Conservation (phyloP, 805 yeast species). For the Myxozyma melibiosi region DNA sequence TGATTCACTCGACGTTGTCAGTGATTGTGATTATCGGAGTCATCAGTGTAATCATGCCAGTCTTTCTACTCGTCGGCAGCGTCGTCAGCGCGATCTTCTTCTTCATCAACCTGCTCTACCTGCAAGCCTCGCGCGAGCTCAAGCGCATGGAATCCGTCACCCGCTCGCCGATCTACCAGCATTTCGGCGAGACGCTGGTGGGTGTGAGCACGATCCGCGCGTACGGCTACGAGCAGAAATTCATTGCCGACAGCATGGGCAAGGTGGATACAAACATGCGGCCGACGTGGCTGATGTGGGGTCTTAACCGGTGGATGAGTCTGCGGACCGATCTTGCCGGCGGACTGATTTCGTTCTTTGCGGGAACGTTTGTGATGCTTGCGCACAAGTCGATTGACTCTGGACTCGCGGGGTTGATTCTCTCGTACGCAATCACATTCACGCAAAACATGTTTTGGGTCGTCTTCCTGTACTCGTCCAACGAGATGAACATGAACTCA, state of each 20-base stretch:
- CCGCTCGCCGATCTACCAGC: conserved; percentile 95
- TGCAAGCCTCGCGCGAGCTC: conserved; percentile 86
- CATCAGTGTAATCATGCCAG: conserved; percentile 81
- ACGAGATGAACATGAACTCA: conserved; percentile 96
- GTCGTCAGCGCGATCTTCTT: conserved; percentile 62
- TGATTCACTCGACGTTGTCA: conserved; percentile 26
- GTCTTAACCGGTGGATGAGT: conserved; percentile 90
- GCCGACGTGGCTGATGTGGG: conserved; percentile 95
- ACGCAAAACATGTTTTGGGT: conserved; percentile 90
- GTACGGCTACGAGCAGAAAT: conserved; percentile 86
- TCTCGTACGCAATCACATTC: conserved; percentile 88
- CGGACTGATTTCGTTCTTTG: conserved; percentile 73
- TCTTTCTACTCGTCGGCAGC: conserved; percentile 70
- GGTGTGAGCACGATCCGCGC: conserved; percentile 96
- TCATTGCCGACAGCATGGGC: conserved; percentile 74
- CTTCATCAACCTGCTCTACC: conserved; percentile 75
- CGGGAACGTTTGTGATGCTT: conserved; percentile 76
- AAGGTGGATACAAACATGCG: conserved; percentile 82
- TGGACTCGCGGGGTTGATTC: conserved; percentile 92
- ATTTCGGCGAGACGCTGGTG: conserved; percentile 86
- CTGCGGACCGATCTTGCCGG: conserved; percentile 84
- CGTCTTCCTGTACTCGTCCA: conserved; percentile 82
- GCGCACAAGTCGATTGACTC: conserved; percentile 73
- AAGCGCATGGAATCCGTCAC: conserved; percentile 87
- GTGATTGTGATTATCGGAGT: conserved; percentile 69